Conservation (phyloP, 768 basidiomycete species). For the Leccinum obscurum region DNA sequence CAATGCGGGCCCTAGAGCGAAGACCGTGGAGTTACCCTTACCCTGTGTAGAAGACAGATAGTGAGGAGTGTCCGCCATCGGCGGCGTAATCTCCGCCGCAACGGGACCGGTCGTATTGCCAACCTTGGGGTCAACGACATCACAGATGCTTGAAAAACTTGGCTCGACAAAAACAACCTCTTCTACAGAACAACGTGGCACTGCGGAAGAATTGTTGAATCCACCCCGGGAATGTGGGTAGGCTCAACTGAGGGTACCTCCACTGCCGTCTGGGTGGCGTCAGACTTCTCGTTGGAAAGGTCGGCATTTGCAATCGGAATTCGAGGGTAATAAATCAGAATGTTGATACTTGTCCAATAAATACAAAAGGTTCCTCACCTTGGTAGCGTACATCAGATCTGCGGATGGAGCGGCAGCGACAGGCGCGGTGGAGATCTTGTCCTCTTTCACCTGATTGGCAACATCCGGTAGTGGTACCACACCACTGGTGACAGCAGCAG, state of each 20-base stretch:
- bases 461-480: constrained; percentile 18
- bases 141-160: not conserved
- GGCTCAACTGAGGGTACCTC: constrained; percentile 21
- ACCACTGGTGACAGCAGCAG: constrained; percentile 24
- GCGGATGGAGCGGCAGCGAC: not conserved
- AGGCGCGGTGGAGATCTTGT: constrained; percentile 6
- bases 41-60: not conserved
- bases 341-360: too few relatives aligned
- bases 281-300: constrained; percentile 4
- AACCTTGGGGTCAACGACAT: not conserved
- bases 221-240: constrained; percentile 11
- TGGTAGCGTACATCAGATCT: not conserved
- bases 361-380: constrained; percentile 11
- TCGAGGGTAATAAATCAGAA: constrained; percentile 1
- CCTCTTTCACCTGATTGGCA: constrained; percentile 12
- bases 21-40: not conserved
- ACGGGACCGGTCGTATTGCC: not conserved
- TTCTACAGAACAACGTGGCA: constrained; percentile 4
- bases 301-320: constrained; percentile 6
- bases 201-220: not conserved
- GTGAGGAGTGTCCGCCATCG: constrained; percentile 4
- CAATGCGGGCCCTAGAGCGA: not conserved
- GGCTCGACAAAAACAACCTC: constrained; percentile 10
- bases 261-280: not conserved
- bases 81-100: not conserved